Evolutionary conservation across 1,284 basidiomycete species (phyloP).

Genomic region (Marasmius tenuissimus): DNA sequence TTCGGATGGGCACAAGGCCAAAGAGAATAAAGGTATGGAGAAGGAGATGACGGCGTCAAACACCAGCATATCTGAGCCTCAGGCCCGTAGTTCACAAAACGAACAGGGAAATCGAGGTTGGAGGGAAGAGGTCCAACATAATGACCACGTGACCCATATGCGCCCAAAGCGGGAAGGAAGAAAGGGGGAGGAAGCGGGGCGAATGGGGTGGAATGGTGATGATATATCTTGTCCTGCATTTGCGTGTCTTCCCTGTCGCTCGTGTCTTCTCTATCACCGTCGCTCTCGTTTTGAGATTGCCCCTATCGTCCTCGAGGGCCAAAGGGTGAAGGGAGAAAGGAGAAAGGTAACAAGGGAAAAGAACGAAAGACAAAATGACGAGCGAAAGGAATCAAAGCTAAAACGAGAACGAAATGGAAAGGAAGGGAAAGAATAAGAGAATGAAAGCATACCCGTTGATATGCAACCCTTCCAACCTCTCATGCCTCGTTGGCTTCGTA

Average conservation of each 20-base stretch:
- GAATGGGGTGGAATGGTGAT: background rate
- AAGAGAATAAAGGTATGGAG: slow-evolving; percentile 33
- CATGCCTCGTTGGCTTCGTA: slow-evolving; percentile 78
- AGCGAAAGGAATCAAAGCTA: background rate
- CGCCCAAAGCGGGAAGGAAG: too few species aligned
- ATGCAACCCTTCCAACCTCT: slow-evolving; percentile 56
- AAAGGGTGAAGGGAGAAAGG: background rate
- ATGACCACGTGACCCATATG: too few species aligned
- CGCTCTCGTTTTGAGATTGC: background rate
- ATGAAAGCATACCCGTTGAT: slow-evolving; percentile 54
- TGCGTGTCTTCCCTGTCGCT: too few species aligned
- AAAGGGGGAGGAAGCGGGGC: too few species aligned
- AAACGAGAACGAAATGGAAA: background rate
- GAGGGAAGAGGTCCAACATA: too few species aligned
- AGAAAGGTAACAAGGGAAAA: background rate
- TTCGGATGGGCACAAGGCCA: too few species aligned
- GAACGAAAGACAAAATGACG: background rate
- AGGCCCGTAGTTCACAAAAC: too few species aligned
- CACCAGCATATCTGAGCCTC: too few species aligned
- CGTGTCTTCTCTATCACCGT: background rate
- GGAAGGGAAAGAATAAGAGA: slow-evolving; percentile 50
- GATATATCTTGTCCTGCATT: too few species aligned
- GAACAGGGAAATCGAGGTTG: too few species aligned
- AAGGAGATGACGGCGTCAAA: slow-evolving; percentile 80
- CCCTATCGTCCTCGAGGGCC: background rate